Evolutionary conservation across 2,329 filamentous ascomycete species (phyloP).

Genomic region (Eurotiales sp.): DNA sequence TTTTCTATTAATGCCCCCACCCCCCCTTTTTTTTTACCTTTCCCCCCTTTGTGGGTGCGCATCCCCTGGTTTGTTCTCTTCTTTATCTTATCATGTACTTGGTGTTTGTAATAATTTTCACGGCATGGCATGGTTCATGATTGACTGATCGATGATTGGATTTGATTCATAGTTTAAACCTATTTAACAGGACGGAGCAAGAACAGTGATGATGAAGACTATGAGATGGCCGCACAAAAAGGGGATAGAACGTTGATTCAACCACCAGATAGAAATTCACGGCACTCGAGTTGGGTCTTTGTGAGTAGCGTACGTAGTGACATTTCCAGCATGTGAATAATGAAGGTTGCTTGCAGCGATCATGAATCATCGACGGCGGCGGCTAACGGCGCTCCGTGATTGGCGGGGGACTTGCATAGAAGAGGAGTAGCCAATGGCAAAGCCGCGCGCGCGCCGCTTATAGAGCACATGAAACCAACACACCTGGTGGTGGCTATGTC

Average conservation of each 20-base stretch:
- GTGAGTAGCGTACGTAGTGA: too few species aligned
- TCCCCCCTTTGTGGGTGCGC: conserved; percentile 1
- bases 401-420: too few species aligned
- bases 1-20: not conserved
- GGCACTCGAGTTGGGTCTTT: not conserved
- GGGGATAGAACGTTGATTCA: not conserved
- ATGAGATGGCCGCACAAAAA: not conserved
- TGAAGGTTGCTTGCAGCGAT: not conserved
- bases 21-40: not conserved
- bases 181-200: not conserved
- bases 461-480: too few species aligned
- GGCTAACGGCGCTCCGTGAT: not conserved
- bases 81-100: conserved; percentile 14
- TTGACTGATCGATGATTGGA: too few species aligned
- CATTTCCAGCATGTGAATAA: too few species aligned
- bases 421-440: too few species aligned
- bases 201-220: conserved; percentile 9
- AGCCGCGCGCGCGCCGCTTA: too few species aligned
- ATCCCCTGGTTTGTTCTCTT: not conserved
- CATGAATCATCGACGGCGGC: not conserved
- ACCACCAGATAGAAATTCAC: conserved; percentile 2
- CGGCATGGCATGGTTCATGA: conserved; percentile 19
- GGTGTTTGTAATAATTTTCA: conserved; percentile 18
- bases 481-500: too few species aligned
- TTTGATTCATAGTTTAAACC: conserved; percentile 15